These are phyloP conservation scores for Triadica sebifera DNA, from an alignment of 345 rosid genomes.

Conservation along the genomic window DNA sequence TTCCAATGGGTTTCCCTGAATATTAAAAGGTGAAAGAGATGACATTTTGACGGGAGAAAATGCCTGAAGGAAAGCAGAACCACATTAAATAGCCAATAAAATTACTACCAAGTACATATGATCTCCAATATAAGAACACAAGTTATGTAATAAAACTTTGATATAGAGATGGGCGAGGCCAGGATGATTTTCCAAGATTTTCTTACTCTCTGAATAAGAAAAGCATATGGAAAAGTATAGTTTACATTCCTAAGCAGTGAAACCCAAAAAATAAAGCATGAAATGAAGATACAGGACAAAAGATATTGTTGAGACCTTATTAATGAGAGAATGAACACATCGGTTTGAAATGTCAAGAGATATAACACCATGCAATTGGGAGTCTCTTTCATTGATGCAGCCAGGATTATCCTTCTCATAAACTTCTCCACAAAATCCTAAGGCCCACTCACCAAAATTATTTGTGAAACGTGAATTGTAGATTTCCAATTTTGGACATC, in stretches of 20 bases:
- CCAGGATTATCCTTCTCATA: conserved; percentile 67
- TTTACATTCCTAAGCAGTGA: not conserved
- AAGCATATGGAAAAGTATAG: not conserved
- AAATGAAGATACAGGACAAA: not conserved
- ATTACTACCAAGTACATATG: not conserved
- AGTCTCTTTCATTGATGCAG: conserved; percentile 31
- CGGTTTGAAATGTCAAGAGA: conserved; percentile 78
- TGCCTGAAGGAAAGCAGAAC: conserved; percentile 41
- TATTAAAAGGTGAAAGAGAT: conserved; percentile 58
- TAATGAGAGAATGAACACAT: conserved; percentile 57
- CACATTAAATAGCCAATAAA: conserved; percentile 12
- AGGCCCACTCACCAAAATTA: conserved; percentile 79
- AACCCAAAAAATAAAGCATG: not conserved
- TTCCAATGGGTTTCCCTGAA: conserved; percentile 65
- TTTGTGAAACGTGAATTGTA: conserved; percentile 67
- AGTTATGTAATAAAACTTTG: not conserved
- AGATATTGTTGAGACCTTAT: conserved; percentile 47
- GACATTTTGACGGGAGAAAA: conserved; percentile 69
- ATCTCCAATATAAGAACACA: not conserved
- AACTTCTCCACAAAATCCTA: conserved; percentile 74
- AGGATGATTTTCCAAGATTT: not conserved
- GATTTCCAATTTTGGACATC: conserved; percentile 70
- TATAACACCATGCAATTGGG: conserved; percentile 52
- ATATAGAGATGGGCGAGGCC: not conserved
- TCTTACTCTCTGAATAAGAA: not conserved